Base-by-base conservation (phyloP, 2,329 filamentous ascomycete genomes). In the Capronia americana region DNA sequence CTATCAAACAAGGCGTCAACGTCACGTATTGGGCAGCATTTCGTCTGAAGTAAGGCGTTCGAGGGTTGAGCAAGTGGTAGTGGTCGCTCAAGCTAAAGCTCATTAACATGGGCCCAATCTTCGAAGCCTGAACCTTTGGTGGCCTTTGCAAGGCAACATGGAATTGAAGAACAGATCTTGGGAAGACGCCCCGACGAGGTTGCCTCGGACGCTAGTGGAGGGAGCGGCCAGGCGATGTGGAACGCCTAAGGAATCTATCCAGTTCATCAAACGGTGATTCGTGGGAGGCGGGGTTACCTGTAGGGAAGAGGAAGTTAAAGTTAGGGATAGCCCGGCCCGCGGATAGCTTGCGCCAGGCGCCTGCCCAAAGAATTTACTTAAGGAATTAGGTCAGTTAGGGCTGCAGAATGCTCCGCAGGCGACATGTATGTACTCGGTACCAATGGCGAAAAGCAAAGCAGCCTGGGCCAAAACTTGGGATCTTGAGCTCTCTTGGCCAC, bases 1-100 rank as follows among this genome's bases (percentile, higher is more conserved):
- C 38, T n/a, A 44, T 44, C 38, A 44, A 44, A n/a, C 38, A 44
- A 44, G 38, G 38, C 17, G 38, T 44, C 38, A n/a, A 44, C n/a
- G 38, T 44, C 38, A n/a, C n/a, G 38, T 17, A n/a, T 44, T 44
- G 38, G 38, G 38, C 38, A n/a, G 38, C 38, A 44, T n/a, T 44
- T n/a, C 2, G 38, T 44, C 38, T 7, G 38, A 17, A n/a, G 38
- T 17, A 44, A n/a, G 38, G 38, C 38, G 38, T n/a, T 44, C 38
- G 14, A 44, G 14, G 38, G 5, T 17, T 6, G 38, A 5, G 14
- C 38, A 41, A 6, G 17, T 11, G 1, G 38, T 17, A n/a, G 17
- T 41, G 20, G 38, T 44, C 14, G 17, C 14, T n/a, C 17, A 7
- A 17, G 2, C 38, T n/a, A 17, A 17, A 41, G 38, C 14, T 17